These are phyloP conservation scores for Ceratobasidium sp. DNA, from an alignment of 1,284 basidiomycete genomes.

Conservation along the genomic window DNA sequence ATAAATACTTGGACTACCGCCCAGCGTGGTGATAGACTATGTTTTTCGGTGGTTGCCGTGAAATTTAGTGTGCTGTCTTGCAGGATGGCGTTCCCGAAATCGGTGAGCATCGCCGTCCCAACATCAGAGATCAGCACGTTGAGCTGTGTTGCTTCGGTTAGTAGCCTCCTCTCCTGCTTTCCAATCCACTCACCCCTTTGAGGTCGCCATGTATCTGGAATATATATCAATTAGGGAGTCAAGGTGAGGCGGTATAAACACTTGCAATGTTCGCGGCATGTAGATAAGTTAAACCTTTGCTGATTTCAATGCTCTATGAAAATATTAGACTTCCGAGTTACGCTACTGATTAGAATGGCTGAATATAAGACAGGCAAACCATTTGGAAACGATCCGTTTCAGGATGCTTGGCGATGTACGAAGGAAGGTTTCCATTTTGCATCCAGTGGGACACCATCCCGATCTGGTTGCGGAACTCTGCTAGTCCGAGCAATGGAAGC, in stretches of 20 bases:
- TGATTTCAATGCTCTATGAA: background rate
- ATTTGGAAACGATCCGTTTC: background rate
- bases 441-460: constrained; percentile 22
- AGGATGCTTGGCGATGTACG: background rate
- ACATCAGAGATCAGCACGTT: background rate
- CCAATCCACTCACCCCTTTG: background rate
- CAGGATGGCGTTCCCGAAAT: constrained; percentile 6
- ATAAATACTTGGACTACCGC: background rate
- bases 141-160: background rate
- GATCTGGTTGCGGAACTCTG: background rate
- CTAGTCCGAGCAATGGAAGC: background rate
- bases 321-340: too few species aligned
- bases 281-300: background rate
- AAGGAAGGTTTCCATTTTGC: background rate
- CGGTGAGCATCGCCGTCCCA: background rate
- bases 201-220: constrained; percentile 8
- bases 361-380: background rate
- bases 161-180: background rate
- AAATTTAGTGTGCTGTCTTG: background rate
- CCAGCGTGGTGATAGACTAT: background rate
- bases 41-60: background rate
- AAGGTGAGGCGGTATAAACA: too few species aligned
- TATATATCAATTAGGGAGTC: background rate
- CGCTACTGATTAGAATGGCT: background rate
- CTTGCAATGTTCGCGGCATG: background rate